Evolutionary conservation across 305 asterid genomes (phyloP).

Genomic region (Lippia alba): DNA sequence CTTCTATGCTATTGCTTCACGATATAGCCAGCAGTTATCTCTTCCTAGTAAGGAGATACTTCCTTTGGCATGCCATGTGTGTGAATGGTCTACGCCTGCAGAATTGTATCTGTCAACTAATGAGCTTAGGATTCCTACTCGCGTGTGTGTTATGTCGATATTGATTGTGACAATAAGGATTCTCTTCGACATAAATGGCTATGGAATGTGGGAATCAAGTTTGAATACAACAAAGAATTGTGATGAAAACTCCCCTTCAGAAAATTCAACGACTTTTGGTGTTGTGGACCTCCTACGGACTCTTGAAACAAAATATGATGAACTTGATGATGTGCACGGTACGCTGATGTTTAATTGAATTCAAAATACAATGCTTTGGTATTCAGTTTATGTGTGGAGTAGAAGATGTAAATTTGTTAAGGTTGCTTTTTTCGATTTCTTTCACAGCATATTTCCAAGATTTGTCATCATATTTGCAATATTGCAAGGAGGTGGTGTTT

Average conservation of each 20-base stretch:
- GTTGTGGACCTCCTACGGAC: conserved; percentile 54
- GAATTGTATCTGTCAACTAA: conserved; percentile 68
- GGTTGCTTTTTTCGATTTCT: conserved; percentile 25
- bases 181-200: conserved; percentile 70
- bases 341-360: conserved; percentile 22
- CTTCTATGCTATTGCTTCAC: conserved; percentile 74
- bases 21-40: conserved; percentile 57
- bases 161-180: conserved; percentile 73
- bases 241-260: conserved; percentile 35
- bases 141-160: conserved; percentile 77
- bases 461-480: conserved; percentile 68
- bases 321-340: conserved; percentile 62
- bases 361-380: not conserved
- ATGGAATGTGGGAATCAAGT: conserved; percentile 78
- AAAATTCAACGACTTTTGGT: conserved; percentile 31
- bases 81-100: conserved; percentile 79
- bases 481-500: conserved; percentile 76
- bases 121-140: conserved; percentile 66
- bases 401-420: conserved; percentile 19
- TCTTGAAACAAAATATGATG: conserved; percentile 58
- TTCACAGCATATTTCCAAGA: conserved; percentile 60
- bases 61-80: conserved; percentile 61
- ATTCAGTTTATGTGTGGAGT: conserved; percentile 16
- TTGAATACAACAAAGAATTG: conserved; percentile 34
- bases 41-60: conserved; percentile 64